Base-by-base conservation (phyloP, 2,329 filamentous ascomycete genomes). In the Seiridium cupressi region DNA sequence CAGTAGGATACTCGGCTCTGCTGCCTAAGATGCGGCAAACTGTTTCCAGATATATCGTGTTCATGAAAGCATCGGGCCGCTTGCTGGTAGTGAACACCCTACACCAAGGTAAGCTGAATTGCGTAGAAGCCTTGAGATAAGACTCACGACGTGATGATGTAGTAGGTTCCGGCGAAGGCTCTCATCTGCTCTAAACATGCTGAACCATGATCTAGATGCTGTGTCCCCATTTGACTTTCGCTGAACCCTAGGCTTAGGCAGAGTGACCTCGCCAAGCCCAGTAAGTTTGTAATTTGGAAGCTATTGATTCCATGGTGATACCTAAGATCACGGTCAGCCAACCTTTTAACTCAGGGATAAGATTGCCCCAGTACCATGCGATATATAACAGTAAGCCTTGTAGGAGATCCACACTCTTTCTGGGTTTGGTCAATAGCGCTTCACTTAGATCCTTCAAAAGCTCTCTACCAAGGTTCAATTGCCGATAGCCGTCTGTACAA, bases 121-220 rank as follows among this genome's bases (percentile, higher is more conserved):
- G 5, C 35, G 6, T 51, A 38, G n/a, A n/a, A 10, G 1, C 35
- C 32, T 11, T 35, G 44, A 35, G 11, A 26, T n/a, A 36, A 1
- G 2, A 71, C 78, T 66, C 61, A 82, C 79, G 80, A 65, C 5
- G 80, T 80, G 36, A 81, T 79, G 3, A 83, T 64, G 58, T 83
- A 84, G 60, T 81, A 84, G 3, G 78, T 79, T 2, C 79, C 81
- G 0, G 75, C 74, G 65, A 80, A 82, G 0, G 80, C 79, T 49
- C 81, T 73, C 70, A 82, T 76, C 51, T 76, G 69, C 59, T 83
- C 79, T 8, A 82, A 63, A 31, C 70, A 70, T 18, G 61, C 61
- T 5, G 69, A 64, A 3, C 60, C 60, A 13, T 66, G 63, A 18
- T 70, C 72, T 35, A 64, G 67, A 11, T 66, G 57, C 18, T 60